Percentiles rank a stretch among this genome's conserved stretches.
phyloP scores from a whole-genome alignment of 331 rosid species.

The Telfairia occidentalis region DNA sequence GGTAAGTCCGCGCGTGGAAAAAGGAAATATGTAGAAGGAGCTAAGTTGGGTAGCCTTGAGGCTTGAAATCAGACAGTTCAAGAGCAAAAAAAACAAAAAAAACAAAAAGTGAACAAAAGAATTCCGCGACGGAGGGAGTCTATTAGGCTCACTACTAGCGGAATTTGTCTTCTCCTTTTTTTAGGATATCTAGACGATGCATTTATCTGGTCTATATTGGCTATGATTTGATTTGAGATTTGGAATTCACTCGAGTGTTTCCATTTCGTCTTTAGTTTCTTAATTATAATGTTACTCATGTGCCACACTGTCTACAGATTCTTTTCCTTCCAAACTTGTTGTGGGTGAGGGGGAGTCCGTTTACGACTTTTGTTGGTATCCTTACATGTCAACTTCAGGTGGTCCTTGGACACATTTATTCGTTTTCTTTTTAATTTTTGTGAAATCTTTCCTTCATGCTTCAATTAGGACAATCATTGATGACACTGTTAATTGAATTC shows the following conservation, averaged over 20 bases:
- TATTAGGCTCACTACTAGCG: not conserved
- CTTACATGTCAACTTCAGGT: slow-evolving; percentile 95
- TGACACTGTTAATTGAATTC: slow-evolving; percentile 5
- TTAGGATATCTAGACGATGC: not conserved
- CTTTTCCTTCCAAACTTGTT: slow-evolving; percentile 54
- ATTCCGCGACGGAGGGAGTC: not conserved
- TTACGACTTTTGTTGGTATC: slow-evolving; percentile 94
- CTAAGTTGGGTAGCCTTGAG: not conserved
- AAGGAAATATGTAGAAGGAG: not conserved
- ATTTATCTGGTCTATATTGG: not conserved
- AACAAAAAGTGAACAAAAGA: not conserved
- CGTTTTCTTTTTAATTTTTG: not conserved
- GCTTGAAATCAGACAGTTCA: not conserved
- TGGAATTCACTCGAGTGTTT: not conserved
- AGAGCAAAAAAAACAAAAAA: not conserved
- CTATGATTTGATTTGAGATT: not conserved
- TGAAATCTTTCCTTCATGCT: not conserved
- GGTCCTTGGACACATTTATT: slow-evolving; percentile 15
- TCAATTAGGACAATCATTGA: not conserved
- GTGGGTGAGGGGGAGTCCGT: slow-evolving; percentile 78
- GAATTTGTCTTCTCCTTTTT: not conserved
- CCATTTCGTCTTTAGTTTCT: not conserved
- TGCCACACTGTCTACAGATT: slow-evolving; percentile 43
- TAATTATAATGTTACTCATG: not conserved
- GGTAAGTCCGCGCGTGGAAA: slow-evolving; percentile 25